phyloP scores from a whole-genome alignment of 306 rosid genomes.

The Vigna reflexopilosa region DNA sequence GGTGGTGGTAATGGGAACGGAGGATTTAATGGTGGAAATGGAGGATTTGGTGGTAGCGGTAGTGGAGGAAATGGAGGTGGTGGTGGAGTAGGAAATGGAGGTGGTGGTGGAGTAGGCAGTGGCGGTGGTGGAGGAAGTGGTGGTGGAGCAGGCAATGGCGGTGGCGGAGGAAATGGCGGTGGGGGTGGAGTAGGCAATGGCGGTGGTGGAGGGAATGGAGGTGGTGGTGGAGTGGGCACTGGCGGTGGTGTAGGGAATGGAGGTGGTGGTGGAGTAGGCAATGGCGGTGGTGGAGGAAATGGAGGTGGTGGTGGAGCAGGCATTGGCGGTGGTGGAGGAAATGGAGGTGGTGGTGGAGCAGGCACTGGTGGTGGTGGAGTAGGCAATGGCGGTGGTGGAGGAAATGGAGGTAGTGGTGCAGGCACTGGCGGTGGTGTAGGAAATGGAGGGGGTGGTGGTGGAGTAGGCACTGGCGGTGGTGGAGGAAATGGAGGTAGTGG shows the following conservation, averaged over 20 bases:
- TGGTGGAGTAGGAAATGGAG: not conserved
- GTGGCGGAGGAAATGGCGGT: not conserved
- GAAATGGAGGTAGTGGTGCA: constrained; percentile 34
- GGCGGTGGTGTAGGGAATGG: not conserved
- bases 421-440: too few species aligned
- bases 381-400: not conserved
- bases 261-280: too few species aligned
- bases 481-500: not conserved
- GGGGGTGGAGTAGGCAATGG: not conserved
- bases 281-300: constrained; percentile 13
- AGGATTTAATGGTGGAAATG: constrained; percentile 3
- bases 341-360: not conserved
- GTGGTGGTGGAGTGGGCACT: not conserved
- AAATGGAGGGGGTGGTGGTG: constrained; percentile 38
- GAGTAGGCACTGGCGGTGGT: constrained; percentile 7
- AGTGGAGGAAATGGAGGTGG: constrained; percentile 31
- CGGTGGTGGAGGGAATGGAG: not conserved
- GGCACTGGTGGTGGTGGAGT: too few species aligned
- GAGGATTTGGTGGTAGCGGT: not conserved
- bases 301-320: constrained; percentile 1
- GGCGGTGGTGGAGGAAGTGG: not conserved
- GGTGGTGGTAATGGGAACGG: not conserved
- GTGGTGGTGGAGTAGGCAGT: constrained; percentile 30
- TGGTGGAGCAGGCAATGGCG: not conserved
- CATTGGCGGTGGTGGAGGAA: not conserved